Percentiles rank a stretch among this genome's conserved stretches.
phyloP scores from a whole-genome alignment of 352 stramenopile genomes.

The Phytophthora lateralis region DNA sequence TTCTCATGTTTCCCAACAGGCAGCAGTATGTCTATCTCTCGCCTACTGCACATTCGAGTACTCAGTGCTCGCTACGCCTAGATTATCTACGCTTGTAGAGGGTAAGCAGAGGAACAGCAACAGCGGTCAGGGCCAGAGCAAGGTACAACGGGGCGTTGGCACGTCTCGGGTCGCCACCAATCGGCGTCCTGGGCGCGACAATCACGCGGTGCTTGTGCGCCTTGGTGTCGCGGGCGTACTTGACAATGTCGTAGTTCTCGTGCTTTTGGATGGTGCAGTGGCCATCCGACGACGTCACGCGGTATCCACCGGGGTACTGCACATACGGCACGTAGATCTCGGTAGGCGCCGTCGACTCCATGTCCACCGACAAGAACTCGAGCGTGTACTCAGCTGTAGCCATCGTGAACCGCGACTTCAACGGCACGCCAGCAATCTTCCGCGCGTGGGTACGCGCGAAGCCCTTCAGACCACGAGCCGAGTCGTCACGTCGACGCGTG shows the following conservation, averaged over 20 bases:
- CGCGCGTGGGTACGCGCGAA: slow-evolving; percentile 67
- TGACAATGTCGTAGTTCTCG: slow-evolving; percentile 47
- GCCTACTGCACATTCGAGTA: slow-evolving; percentile 1
- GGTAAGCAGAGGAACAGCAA: slow-evolving; percentile 24
- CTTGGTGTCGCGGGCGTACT: slow-evolving; percentile 38
- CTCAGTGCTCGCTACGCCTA: too few species aligned
- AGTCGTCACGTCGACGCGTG: slow-evolving; percentile 36
- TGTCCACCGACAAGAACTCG: slow-evolving; percentile 41
- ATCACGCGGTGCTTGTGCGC: slow-evolving; percentile 34
- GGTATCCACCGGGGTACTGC: slow-evolving; percentile 38
- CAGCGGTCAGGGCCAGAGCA: slow-evolving; percentile 27
- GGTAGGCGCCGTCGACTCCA: slow-evolving; percentile 12
- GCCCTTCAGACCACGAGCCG: slow-evolving; percentile 47
- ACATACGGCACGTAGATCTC: slow-evolving; percentile 39
- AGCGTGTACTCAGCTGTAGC: slow-evolving; percentile 50
- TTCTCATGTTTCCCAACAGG: slow-evolving; percentile 12
- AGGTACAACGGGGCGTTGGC: slow-evolving; percentile 31
- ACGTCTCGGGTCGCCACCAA: slow-evolving; percentile 13
- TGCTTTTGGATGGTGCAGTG: slow-evolving; percentile 39
- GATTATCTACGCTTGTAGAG: slow-evolving; percentile 37
- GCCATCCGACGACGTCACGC: slow-evolving; percentile 32
- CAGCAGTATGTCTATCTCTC: slow-evolving; percentile 10
- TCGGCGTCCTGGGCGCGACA: slow-evolving; percentile 22
- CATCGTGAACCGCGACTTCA: slow-evolving; percentile 59
- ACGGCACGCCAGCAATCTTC: slow-evolving; percentile 68